phyloP scores from a whole-genome alignment of 1,284 basidiomycete genomes.

The Neolentinus lepideus region DNA sequence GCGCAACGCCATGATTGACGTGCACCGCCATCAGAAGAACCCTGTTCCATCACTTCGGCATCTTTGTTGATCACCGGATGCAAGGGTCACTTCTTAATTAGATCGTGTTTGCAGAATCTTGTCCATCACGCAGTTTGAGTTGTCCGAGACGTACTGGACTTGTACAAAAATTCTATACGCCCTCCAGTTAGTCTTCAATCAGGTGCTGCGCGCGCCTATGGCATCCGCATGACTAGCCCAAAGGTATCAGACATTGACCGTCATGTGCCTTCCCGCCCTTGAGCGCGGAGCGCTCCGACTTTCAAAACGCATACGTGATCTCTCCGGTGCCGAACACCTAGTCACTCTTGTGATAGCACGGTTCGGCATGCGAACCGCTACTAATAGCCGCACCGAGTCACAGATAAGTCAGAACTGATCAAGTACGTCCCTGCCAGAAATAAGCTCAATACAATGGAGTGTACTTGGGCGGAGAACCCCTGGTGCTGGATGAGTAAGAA shows the following conservation, averaged over 20 bases:
- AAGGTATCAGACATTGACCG: background rate
- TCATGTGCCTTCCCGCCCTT: too few species aligned
- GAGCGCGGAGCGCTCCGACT: too few species aligned
- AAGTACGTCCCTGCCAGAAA: background rate
- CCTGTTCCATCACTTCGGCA: background rate
- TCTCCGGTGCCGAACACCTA: background rate
- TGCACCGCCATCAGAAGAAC: background rate
- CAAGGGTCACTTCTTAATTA: background rate
- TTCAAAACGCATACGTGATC: background rate
- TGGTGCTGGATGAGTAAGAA: background rate
- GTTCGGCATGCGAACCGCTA: background rate
- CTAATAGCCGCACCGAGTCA: background rate
- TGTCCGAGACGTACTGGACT: background rate
- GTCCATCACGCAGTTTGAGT: conserved; percentile 1
- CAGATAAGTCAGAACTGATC: background rate
- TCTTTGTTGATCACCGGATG: background rate
- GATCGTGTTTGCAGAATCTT: background rate
- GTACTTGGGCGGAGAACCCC: background rate
- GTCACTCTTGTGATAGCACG: background rate
- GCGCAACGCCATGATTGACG: background rate
- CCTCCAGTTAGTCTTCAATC: too few species aligned
- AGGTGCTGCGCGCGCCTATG: too few species aligned
- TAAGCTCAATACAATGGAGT: background rate
- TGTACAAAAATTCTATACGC: too few species aligned
- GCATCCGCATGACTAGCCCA: background rate